A percentile compares a stretch with the other conserved stretches of the same genome.
These are phyloP conservation scores for Chrysoporthe puriensis DNA, from an alignment of 2,329 filamentous ascomycete species.

Conservation along the genomic window DNA sequence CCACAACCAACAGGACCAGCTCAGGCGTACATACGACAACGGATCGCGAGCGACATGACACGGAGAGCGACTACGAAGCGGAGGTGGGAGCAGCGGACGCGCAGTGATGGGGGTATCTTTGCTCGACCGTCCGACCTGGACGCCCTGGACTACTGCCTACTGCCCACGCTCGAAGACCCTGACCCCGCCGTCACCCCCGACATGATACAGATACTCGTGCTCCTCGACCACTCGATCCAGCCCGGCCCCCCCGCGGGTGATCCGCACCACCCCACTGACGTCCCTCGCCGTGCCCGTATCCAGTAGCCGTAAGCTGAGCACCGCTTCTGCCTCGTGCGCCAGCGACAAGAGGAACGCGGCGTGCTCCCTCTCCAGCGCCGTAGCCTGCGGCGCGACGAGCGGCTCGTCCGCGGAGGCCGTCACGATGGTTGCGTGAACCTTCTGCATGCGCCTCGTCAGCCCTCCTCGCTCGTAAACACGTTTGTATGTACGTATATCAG, in stretches of 20 bases:
- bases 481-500: not conserved
- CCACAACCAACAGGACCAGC: constrained; percentile 17
- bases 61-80: not conserved
- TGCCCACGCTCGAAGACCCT: constrained; percentile 85
- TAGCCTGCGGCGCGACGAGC: constrained; percentile 63
- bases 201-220: constrained; percentile 79
- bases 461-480: too few species aligned
- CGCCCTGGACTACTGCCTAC: constrained; percentile 32
- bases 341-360: constrained; percentile 71
- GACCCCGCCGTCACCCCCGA: constrained; percentile 77
- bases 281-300: constrained; percentile 90
- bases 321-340: constrained; percentile 74
- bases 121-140: not conserved
- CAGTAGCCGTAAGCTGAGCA: constrained; percentile 73
- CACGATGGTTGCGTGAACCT: constrained; percentile 67
- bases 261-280: constrained; percentile 83
- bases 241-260: constrained; percentile 61
- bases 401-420: constrained; percentile 75
- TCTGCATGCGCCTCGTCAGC: constrained; percentile 43
- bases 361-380: constrained; percentile 71
- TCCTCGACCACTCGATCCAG: constrained; percentile 48
- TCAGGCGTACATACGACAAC: not conserved
- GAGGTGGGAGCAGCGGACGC: not conserved
- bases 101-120: constrained; percentile 32
- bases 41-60: constrained; percentile 13